A percentile compares a stretch with the other conserved stretches of the same genome.
Conservation (phyloP, 352 stramenopile genomes). For the Pythium rhizo-oryzae region DNA sequence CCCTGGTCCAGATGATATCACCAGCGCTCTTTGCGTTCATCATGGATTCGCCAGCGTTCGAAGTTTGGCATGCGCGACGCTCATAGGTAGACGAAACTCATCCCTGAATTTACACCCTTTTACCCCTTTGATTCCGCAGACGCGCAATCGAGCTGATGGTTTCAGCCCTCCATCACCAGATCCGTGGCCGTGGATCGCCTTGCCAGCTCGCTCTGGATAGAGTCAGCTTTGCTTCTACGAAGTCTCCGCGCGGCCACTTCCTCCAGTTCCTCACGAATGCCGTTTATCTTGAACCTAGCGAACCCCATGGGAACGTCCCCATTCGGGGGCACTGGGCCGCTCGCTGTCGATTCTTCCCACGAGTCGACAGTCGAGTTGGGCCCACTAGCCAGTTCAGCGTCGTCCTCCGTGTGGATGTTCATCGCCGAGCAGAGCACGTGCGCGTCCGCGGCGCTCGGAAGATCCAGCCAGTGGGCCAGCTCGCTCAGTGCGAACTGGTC, state of each 20-base stretch:
- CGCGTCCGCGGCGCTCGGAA: conserved; percentile 29
- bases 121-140: background rate
- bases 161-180: conserved; percentile 2
- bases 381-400: too few species aligned
- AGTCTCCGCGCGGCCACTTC: conserved; percentile 2
- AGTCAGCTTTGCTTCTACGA: background rate
- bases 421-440: conserved; percentile 42
- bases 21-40: too few species aligned
- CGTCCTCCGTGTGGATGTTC: conserved; percentile 43
- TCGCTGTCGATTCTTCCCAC: conserved; percentile 1
- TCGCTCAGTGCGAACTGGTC: conserved; percentile 51
- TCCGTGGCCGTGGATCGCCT: background rate
- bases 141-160: too few species aligned
- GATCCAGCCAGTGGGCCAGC: conserved; percentile 37
- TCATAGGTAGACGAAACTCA: background rate
- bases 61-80: background rate
- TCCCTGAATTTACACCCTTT: conserved; percentile 4
- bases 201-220: background rate
- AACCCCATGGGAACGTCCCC: background rate
- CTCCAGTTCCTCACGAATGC: conserved; percentile 17
- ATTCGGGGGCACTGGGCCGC: too few species aligned
- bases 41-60: too few species aligned
- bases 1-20: too few species aligned
- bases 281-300: conserved; percentile 22
- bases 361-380: background rate